Evolutionary conservation across 768 basidiomycete species (phyloP), one percentile per base, ranked within the genome.

Genomic region (Podaxis mareebaensis): DNA sequence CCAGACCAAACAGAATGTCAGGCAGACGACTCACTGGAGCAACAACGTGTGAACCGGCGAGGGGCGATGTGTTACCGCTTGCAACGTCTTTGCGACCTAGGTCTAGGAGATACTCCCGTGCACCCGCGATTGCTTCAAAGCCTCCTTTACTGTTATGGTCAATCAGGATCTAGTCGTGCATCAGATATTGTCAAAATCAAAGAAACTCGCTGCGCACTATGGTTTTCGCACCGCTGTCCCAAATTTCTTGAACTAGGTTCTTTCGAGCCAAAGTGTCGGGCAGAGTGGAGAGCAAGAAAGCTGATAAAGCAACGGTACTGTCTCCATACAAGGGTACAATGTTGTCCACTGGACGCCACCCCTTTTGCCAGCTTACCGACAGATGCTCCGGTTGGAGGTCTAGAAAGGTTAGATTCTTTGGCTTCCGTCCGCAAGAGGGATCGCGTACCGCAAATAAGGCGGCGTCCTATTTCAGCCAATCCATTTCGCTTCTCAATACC

Each of bases 221-320:
- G 24, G 87, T 84, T 70, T 91, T 86, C 22, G 95, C 95, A 49
- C 93, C 94, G 68, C 93, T 93, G 52, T 91, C 83, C 95, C 95
- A 98, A 82, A 98, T 91, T 68, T 92, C 86, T 70, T 89, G 87
- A 28, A 96, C 81, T 51, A 94, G 70, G 2, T 80, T 76, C 75
- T 86, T 89, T 64, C 90, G 83, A 8, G 86, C 82, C 17, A 87
- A 68, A 44, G 85, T 72, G 2, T 83, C 85, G 4, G 87, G 77
- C 17, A 95, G 77, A 20, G 91, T 84, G n/a, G 91, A 88, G 1
- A 99, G 77, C 71, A 88, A 81, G 77, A 97, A 99, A 0, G 95
- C 91, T 17, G 92, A 93, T 33, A 99, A 70, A 1, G 92, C 93
- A 28, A 98, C 68, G 15, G 83, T 81, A 57, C 81, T 77, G 30